These are phyloP conservation scores for Physcia stellaris DNA, from an alignment of 495 filamentous ascomycete species.

Conservation along the genomic window DNA sequence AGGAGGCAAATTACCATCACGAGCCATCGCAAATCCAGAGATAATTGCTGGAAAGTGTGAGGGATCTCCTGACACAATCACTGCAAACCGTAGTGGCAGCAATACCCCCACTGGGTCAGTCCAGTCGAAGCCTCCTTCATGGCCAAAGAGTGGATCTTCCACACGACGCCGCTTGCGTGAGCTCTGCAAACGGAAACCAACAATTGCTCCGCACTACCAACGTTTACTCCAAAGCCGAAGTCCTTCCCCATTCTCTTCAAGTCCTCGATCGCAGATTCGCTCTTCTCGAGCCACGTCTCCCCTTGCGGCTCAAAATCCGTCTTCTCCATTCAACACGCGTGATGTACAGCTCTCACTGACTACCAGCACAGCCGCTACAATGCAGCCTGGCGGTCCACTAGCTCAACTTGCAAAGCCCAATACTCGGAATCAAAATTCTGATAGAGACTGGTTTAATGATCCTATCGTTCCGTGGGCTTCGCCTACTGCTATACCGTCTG, in stretches of 20 bases:
- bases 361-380: slow-evolving; percentile 64
- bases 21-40: slow-evolving; percentile 6
- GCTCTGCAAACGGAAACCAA: slow-evolving; percentile 65
- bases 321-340: slow-evolving; percentile 45
- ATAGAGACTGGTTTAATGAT: slow-evolving; percentile 26
- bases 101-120: slow-evolving; percentile 44
- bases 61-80: slow-evolving; percentile 27
- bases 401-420: slow-evolving; percentile 39
- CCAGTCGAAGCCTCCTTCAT: slow-evolving; percentile 30
- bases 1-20: slow-evolving; percentile 29
- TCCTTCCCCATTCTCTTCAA: slow-evolving; percentile 50
- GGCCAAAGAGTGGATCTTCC: slow-evolving; percentile 72
- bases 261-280: slow-evolving; percentile 18
- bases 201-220: slow-evolving; percentile 51
- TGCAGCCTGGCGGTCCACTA: slow-evolving; percentile 60
- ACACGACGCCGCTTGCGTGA: slow-evolving; percentile 70
- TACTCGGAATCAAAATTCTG: slow-evolving; percentile 8
- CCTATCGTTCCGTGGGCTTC: slow-evolving; percentile 16
- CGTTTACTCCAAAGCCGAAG: slow-evolving; percentile 59
- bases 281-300: slow-evolving; percentile 15
- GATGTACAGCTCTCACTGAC: slow-evolving; percentile 78
- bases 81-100: slow-evolving; percentile 41
- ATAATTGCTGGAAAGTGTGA: slow-evolving; percentile 3
- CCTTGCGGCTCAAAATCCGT: slow-evolving; percentile 15
- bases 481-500: slow-evolving; percentile 16